Base-by-base conservation (phyloP, 495 filamentous ascomycete species). In the Trichoderma gamsii region DNA sequence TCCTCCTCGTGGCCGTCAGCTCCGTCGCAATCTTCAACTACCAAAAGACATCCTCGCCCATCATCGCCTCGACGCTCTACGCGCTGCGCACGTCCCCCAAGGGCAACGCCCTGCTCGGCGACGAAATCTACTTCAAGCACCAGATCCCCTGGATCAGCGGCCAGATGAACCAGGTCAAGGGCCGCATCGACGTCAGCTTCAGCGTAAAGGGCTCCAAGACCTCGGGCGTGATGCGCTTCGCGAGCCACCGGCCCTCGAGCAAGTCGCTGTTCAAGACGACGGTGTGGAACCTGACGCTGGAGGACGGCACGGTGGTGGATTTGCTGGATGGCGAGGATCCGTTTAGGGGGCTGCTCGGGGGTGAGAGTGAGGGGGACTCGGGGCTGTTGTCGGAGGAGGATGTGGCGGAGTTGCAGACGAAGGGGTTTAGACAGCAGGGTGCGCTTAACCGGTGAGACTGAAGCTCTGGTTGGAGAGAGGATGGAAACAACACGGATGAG, bases 21-120 rank as follows among this genome's bases (percentile, higher is more conserved):
- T 87, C 89, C 69, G 80, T 95, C 46, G 91, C 87, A 56, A 95
- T 97, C 76, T 98, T 99, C 89, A 99, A 99, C 82, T 98, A 99
- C 84, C 94, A 99, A 73, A 97, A 97, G 75, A 84, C 87, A 3
- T 91, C 90, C 3, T 90, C 86, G 21, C 89, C 89, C 66, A 87
- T 97, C 15, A 92, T 97, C 4, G 87, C 84, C 68, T 90, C 89
- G 59, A 94, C 91, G 7, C 84, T 99, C 2, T 99, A 97, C 81
- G 89, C 94, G 0, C 84, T 99, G 56, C 91, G 95, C 66, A 96
- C 90, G 15, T 90, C 89, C 63, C 79, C 84, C 8, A 78, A 81
- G 66, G 95, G 92, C 44, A 86, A 92, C 65, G 87, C 87, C 68
- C 78, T 87, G 29, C 81, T 99, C 6, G 95, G 95, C 29, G 92